phyloP scores from a whole-genome alignment of 352 stramenopile species.

The Plasmopara muralis region DNA sequence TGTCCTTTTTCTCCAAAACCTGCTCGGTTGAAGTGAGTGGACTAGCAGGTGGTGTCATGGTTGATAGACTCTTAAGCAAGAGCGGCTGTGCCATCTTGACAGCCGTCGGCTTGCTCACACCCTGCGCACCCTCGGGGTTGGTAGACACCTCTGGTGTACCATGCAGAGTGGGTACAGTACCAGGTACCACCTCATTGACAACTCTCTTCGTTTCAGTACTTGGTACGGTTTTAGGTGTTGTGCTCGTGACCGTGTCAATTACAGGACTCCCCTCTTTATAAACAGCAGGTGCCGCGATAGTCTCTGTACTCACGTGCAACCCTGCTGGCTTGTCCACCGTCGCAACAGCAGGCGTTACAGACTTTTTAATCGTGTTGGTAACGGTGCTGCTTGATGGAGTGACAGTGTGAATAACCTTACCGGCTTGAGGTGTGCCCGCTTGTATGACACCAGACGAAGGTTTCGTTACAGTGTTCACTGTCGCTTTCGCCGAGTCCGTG shows the following conservation, averaged over 20 bases:
- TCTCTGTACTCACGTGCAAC: background rate
- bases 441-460: conserved; percentile 3
- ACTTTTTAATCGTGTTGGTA: background rate
- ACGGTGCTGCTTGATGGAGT: background rate
- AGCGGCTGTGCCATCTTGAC: background rate
- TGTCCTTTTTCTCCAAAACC: background rate
- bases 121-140: background rate
- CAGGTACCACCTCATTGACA: background rate
- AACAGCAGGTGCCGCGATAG: background rate
- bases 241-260: background rate
- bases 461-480: background rate
- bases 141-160: background rate
- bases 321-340: background rate
- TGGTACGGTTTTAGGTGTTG: background rate
- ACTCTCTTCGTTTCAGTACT: background rate
- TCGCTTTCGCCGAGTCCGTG: background rate
- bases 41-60: background rate
- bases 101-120: background rate
- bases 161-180: background rate
- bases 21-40: background rate
- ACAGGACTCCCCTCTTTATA: background rate
- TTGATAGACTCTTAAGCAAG: background rate
- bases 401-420: conserved; percentile 4
- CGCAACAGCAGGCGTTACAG: background rate
- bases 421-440: conserved; percentile 2